Base-by-base conservation (phyloP, 768 basidiomycete genomes). In the Gautieria morchelliformis region DNA sequence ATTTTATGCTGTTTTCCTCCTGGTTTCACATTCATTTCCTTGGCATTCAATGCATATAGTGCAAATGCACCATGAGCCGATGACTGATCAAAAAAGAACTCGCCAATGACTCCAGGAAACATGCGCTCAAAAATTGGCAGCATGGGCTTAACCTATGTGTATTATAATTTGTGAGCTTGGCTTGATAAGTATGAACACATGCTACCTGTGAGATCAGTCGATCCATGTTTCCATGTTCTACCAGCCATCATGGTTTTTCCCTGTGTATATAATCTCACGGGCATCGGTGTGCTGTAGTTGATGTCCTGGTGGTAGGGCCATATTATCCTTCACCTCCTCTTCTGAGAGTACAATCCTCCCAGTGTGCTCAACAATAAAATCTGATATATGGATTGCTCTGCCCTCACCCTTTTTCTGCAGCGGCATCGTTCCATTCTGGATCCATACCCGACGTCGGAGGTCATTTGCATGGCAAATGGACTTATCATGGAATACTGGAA, bases 11-110 rank as follows among this genome's bases (percentile, higher is more conserved):
- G 74, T 46, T 71, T 70, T 32, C 75, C 71, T 12, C 75, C 71
- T 63, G 73, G 61, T 0, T 63, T 65, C 59, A 72, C 72, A 56
- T 76, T 76, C 73, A 75, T 75, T 41, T 74, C 65, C 30, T 69
- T 73, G 2, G 71, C 74, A 56, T 69, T 69, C n/a, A 77, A 68
- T 5, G 73, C 70, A 64, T 75, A 68, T 9, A 67, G 65, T 17
- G 69, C 62, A 12, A 74, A 63, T 4, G 69, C 67, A 33, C 49
- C 49, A 51, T 51, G 49, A 17, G 49, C 49, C 6, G 49, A 51
- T 24, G 49, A 51, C 32, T 51, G 49, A 33, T 51, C 49, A 51
- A 51, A 51, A 11, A 51, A 33, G 24, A 51, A 24, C 12, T 17
- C 24, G 7, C 49, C 49, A 9, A 51, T 19, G 19, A 27, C 32